These are phyloP conservation scores for Kluyveromyces marxianus DNA, from an alignment of 1,139 yeast genomes.

Conservation along the genomic window DNA sequence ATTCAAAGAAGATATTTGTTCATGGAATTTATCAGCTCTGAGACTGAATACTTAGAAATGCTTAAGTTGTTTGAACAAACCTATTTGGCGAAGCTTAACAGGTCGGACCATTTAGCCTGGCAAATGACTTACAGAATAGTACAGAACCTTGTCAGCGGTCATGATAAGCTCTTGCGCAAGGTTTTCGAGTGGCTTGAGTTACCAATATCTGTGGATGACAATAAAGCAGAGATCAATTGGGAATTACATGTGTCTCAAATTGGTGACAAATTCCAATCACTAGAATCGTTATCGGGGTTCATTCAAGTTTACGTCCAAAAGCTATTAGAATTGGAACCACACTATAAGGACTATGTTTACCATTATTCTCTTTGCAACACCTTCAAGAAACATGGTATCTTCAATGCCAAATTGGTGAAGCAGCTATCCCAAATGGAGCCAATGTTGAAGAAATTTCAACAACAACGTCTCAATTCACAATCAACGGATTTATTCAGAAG, in stretches of 20 bases:
- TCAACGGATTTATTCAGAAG: constrained; percentile 5
- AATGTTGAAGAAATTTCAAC: constrained; percentile 5
- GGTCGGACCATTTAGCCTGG: constrained; percentile 2
- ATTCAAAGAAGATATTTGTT: constrained; percentile 1
- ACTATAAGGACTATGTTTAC: constrained; percentile 2
- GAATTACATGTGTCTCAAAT: neutral
- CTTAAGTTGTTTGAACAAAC: constrained; percentile 1
- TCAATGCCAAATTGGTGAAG: constrained; percentile 1
- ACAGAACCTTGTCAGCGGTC: neutral
- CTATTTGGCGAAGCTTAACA: constrained; percentile 3
- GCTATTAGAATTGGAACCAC: constrained; percentile 1
- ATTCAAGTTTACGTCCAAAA: neutral
- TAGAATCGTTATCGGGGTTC: constrained; percentile 1
- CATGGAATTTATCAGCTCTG: constrained; percentile 6
- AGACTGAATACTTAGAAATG: constrained; percentile 4
- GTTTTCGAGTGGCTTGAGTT: constrained; percentile 4
- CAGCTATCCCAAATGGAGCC: constrained; percentile 4
- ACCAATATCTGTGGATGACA: neutral
- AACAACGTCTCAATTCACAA: constrained; percentile 4
- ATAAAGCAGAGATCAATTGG: neutral
- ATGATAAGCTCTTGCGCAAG: neutral
- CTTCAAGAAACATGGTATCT: constrained; percentile 2
- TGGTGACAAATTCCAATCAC: constrained; percentile 2
- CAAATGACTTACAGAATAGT: constrained; percentile 4
- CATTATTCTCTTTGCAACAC: constrained; percentile 5